These are phyloP conservation scores for Dittrichia graveolens DNA, from an alignment of 129 eudicot genomes.

Conservation along the genomic window DNA sequence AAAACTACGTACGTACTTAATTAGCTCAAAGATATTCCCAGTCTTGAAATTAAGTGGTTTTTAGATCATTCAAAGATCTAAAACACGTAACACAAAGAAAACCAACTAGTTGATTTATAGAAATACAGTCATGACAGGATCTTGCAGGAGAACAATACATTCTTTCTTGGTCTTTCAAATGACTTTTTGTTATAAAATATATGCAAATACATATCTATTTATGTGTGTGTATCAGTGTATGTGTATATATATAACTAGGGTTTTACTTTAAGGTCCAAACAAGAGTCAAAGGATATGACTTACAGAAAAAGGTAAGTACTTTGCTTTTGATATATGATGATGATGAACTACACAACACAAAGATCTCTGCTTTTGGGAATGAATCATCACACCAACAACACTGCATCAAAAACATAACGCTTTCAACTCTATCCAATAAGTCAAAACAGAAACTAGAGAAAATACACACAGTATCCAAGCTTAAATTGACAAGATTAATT, in stretches of 20 bases:
- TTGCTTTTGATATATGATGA: constrained; percentile 34
- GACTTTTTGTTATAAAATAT: background rate
- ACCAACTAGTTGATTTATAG: too few species aligned
- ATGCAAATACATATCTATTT: background rate
- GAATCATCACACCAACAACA: constrained; percentile 30
- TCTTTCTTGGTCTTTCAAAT: too few species aligned
- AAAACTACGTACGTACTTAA: too few species aligned
- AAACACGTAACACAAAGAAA: too few species aligned
- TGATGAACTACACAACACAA: constrained; percentile 26
- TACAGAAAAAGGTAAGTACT: constrained; percentile 32
- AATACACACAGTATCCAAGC: constrained; percentile 14
- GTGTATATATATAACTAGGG: constrained; percentile 18
- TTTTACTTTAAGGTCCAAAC: constrained; percentile 22
- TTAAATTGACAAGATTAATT: background rate
- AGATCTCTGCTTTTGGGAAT: constrained; percentile 34
- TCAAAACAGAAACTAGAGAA: constrained; percentile 21
- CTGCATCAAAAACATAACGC: constrained; percentile 33
- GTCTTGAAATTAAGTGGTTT: too few species aligned
- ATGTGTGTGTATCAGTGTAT: background rate
- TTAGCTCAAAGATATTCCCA: too few species aligned
- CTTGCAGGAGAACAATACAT: too few species aligned
- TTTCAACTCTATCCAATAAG: constrained; percentile 30
- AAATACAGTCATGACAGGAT: too few species aligned
- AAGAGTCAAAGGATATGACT: constrained; percentile 30
- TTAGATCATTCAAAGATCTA: too few species aligned